Conservation (phyloP, 805 yeast genomes). For the Blastobotrys terrestris region DNA sequence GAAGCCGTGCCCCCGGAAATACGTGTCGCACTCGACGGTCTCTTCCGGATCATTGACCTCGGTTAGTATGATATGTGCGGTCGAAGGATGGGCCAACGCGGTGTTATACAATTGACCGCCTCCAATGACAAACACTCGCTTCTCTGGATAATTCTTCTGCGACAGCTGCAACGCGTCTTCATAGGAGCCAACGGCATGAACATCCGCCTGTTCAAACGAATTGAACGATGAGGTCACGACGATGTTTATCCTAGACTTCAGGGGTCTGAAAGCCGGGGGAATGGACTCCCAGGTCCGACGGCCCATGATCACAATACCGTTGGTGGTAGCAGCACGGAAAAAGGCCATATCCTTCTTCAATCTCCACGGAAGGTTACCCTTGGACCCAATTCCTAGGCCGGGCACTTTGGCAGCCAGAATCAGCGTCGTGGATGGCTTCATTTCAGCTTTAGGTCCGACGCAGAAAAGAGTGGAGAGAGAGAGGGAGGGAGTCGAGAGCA, state of each 20-base stretch:
- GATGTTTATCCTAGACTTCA: constrained; percentile 68
- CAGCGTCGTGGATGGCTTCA: constrained; percentile 38
- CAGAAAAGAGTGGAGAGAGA: too few species aligned
- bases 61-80: constrained; percentile 59
- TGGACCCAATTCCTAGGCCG: constrained; percentile 73
- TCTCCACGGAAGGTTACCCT: constrained; percentile 85
- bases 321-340: constrained; percentile 67
- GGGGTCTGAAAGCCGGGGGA: constrained; percentile 76
- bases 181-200: constrained; percentile 38
- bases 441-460: neutral
- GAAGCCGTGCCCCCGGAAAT: constrained; percentile 35
- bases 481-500: too few species aligned
- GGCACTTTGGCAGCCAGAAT: constrained; percentile 87
- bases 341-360: constrained; percentile 78
- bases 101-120: constrained; percentile 82
- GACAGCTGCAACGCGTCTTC: constrained; percentile 35
- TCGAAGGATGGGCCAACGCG: constrained; percentile 38
- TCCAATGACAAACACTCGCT: constrained; percentile 76
- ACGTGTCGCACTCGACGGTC: constrained; percentile 62
- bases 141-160: constrained; percentile 11
- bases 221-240: constrained; percentile 52
- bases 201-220: constrained; percentile 21
- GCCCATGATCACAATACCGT: constrained; percentile 75
- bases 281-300: constrained; percentile 94
- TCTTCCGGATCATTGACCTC: constrained; percentile 44